A percentile compares a stretch with the other conserved stretches of the same genome.
These are phyloP conservation scores for Cytospora chrysosperma DNA, from an alignment of 2,329 filamentous ascomycete genomes.

Conservation along the genomic window DNA sequence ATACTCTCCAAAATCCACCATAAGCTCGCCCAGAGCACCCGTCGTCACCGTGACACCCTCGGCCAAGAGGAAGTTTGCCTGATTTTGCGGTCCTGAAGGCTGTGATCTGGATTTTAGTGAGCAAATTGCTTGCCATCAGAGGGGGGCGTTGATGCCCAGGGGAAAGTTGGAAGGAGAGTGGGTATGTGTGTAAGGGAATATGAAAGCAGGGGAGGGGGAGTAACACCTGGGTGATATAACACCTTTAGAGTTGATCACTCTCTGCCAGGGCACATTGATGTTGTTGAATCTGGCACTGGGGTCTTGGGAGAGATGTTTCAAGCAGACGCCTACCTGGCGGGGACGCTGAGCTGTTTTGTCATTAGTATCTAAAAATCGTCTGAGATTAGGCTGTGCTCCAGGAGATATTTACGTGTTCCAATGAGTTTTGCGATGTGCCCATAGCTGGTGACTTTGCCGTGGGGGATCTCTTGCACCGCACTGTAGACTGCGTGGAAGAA, in stretches of 20 bases:
- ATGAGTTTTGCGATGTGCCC: conserved; percentile 74
- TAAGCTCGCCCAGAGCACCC: conserved; percentile 50
- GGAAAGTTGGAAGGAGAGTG: no score
- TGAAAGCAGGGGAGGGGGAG: not conserved
- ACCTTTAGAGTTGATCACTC: conserved; percentile 86
- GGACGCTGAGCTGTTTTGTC: conserved; percentile 61
- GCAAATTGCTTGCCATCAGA: not conserved
- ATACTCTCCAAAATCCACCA: conserved; percentile 49
- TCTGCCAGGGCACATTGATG: conserved; percentile 87
- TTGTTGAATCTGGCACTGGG: conserved; percentile 60
- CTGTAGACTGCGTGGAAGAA: conserved; percentile 78
- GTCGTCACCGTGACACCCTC: conserved; percentile 54
- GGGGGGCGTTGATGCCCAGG: no score
- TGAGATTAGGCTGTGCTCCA: not conserved
- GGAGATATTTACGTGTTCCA: conserved; percentile 62
- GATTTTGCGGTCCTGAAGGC: conserved; percentile 47
- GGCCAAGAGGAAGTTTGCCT: conserved; percentile 48
- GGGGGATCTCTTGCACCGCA: conserved; percentile 81
- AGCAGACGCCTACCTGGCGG: conserved; percentile 83
- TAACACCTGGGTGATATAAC: conserved; percentile 76
- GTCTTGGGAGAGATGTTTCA: conserved; percentile 75
- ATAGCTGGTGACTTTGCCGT: conserved; percentile 83
- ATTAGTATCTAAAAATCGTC: not conserved
- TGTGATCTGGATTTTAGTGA: conserved; percentile 43
- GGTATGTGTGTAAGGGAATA: no score